A percentile compares a stretch with the other conserved stretches of the same genome.
phyloP scores from a whole-genome alignment of 345 rosid genomes.

The Boechera retrofracta region DNA sequence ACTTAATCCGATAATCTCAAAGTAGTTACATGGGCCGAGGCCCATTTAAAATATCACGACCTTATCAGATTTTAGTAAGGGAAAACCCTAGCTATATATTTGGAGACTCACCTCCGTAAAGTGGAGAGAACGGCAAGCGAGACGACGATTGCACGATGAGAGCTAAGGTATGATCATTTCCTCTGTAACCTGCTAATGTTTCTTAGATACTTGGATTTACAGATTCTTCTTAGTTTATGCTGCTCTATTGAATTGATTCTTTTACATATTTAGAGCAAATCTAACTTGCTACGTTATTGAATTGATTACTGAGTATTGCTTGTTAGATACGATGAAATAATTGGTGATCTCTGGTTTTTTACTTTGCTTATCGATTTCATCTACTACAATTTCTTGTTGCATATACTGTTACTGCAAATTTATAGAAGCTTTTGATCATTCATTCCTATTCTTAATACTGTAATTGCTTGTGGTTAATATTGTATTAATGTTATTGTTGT shows the following conservation, averaged over 20 bases:
- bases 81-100: slow-evolving; percentile 42
- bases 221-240: not conserved
- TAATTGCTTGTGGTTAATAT: not conserved
- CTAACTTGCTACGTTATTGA: not conserved
- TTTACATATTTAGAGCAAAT: not conserved
- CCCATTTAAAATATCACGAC: slow-evolving; percentile 1
- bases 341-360: not conserved
- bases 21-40: slow-evolving; percentile 31
- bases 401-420: not conserved
- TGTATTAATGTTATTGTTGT: not conserved
- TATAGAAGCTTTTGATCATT: not conserved
- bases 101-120: not conserved
- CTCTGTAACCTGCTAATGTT: not conserved
- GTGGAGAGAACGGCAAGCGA: not conserved
- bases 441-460: not conserved
- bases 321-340: not conserved
- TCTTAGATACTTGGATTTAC: not conserved
- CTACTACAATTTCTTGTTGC: not conserved
- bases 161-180: slow-evolving; percentile 32
- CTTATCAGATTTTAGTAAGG: not conserved
- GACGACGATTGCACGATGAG: slow-evolving; percentile 39
- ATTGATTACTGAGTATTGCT: not conserved
- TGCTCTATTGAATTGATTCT: not conserved
- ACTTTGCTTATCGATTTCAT: not conserved
- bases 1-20: not conserved